A percentile compares a stretch with the other conserved stretches of the same genome.
phyloP scores from a whole-genome alignment of 306 rosid species.

The Acacia acuminata region DNA sequence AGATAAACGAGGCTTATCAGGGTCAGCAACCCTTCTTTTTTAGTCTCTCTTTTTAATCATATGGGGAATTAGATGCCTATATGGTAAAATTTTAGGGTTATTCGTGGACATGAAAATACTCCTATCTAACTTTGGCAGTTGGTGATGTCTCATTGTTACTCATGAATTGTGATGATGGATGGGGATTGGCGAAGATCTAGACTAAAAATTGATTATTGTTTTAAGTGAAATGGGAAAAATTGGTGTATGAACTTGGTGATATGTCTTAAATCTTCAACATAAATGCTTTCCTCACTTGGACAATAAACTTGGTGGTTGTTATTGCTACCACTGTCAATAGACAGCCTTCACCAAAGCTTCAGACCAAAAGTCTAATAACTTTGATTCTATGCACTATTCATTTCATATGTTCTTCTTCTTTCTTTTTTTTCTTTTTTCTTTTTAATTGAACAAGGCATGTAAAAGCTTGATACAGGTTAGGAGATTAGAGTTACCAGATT shows the following conservation, averaged over 20 bases:
- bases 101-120: background rate
- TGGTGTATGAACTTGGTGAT: background rate
- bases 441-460: background rate
- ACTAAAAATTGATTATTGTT: background rate
- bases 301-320: background rate
- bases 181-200: background rate
- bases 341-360: background rate
- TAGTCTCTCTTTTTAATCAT: background rate
- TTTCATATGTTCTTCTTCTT: background rate
- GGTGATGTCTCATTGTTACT: background rate
- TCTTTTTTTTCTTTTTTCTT: background rate
- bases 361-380: background rate
- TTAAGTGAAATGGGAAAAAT: background rate
- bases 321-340: background rate
- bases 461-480: background rate
- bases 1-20: slow-evolving; percentile 91
- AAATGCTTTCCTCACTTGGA: background rate
- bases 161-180: background rate
- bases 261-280: background rate
- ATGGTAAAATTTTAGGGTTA: slow-evolving; percentile 5
- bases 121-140: background rate
- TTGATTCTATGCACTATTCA: background rate
- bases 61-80: background rate
- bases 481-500: background rate
- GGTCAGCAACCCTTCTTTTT: slow-evolving; percentile 35